These are phyloP conservation scores for Rasamsonia emersonii DNA, from an alignment of 2,329 filamentous ascomycete species.

Conservation along the genomic window DNA sequence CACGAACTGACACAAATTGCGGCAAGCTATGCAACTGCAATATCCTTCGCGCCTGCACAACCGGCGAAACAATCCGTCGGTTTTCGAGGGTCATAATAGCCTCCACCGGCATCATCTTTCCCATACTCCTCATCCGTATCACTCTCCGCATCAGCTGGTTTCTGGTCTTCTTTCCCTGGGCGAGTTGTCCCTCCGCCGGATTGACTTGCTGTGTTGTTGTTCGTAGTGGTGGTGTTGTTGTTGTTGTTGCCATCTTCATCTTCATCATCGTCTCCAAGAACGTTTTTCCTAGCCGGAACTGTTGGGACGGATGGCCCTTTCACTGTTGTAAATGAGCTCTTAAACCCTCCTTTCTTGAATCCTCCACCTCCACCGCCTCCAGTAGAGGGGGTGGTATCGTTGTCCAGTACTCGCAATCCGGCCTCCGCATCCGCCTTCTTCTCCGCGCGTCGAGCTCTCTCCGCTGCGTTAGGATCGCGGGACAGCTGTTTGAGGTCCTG, in stretches of 20 bases:
- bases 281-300: conserved; percentile 31
- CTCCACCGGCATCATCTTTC: conserved; percentile 24
- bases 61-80: conserved; percentile 42
- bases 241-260: conserved; percentile 19
- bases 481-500: conserved; percentile 40
- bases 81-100: conserved; percentile 44
- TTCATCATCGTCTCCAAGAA: conserved; percentile 35
- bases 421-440: conserved; percentile 36
- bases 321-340: conserved; percentile 60
- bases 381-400: neutral
- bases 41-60: conserved; percentile 22
- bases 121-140: conserved; percentile 62
- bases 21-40: conserved; percentile 10
- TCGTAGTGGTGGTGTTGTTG: neutral
- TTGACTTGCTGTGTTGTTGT: neutral
- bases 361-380: conserved; percentile 25
- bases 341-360: conserved; percentile 78
- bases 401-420: conserved; percentile 29
- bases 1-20: no score
- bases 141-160: conserved; percentile 58
- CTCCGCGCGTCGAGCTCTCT: conserved; percentile 34
- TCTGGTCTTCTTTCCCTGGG: conserved; percentile 18
- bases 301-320: conserved; percentile 25
- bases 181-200: conserved; percentile 14
- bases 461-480: conserved; percentile 33